These are phyloP conservation scores for Cornus controversa DNA, from an alignment of 148 eudicot species.

Conservation along the genomic window DNA sequence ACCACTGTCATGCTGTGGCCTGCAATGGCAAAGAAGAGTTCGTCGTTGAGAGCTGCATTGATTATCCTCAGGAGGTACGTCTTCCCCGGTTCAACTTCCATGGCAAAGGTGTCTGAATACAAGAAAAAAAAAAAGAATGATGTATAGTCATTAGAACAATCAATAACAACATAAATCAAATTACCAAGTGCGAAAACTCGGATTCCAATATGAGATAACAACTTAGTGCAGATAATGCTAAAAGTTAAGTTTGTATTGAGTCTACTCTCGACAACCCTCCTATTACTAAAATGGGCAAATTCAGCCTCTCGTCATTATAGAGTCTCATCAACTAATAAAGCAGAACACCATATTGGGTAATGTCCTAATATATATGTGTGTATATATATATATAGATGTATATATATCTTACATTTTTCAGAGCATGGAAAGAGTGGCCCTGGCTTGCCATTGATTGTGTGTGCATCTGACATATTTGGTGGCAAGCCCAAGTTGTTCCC, in stretches of 20 bases:
- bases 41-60: conserved; percentile 33
- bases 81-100: conserved; percentile 35
- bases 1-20: conserved; percentile 54
- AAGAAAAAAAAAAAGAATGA: not conserved
- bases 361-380: too few species aligned
- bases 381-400: too few species aligned
- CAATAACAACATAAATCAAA: too few species aligned
- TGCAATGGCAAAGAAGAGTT: conserved; percentile 33
- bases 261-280: too few species aligned
- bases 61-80: conserved; percentile 31
- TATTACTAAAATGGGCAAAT: too few species aligned
- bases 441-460: conserved; percentile 70
- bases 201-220: too few species aligned
- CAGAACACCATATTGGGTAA: too few species aligned
- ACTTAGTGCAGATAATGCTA: too few species aligned
- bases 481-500: conserved; percentile 46
- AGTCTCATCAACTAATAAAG: too few species aligned
- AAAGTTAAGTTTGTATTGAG: too few species aligned
- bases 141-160: not conserved
- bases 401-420: conserved; percentile 44
- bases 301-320: too few species aligned
- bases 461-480: conserved; percentile 67
- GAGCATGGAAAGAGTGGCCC: conserved; percentile 63
- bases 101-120: conserved; percentile 29
- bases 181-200: too few species aligned